Conservation (phyloP, 2,329 filamentous ascomycete species). For the Xylariaceae sp. region DNA sequence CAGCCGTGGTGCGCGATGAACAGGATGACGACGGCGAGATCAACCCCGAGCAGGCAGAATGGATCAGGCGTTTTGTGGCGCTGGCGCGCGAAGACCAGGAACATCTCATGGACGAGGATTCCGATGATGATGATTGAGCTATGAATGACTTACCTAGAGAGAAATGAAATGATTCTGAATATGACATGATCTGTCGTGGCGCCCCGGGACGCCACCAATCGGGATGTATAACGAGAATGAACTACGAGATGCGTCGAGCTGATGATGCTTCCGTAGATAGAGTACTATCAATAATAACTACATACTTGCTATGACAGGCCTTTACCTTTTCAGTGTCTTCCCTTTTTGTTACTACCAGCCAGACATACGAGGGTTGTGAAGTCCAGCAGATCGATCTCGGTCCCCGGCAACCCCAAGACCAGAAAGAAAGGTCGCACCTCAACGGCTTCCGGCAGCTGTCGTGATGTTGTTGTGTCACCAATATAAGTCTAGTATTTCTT, state of each 20-base stretch:
- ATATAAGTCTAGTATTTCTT: background rate
- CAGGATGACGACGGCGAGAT: slow-evolving; percentile 27
- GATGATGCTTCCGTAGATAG: background rate
- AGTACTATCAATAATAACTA: background rate
- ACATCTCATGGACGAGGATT: slow-evolving; percentile 41
- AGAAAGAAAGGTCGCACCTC: slow-evolving; percentile 21
- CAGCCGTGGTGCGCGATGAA: slow-evolving; percentile 20
- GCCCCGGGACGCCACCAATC: background rate
- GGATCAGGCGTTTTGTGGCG: slow-evolving; percentile 51
- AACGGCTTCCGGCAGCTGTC: slow-evolving; percentile 28
- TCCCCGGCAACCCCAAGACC: slow-evolving; percentile 19
- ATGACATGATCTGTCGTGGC: slow-evolving; percentile 1
- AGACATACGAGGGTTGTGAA: too few relatives aligned
- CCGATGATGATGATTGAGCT: slow-evolving; percentile 28
- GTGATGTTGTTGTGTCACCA: slow-evolving; percentile 17
- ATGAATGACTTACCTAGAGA: background rate
- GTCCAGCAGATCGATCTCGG: too few relatives aligned
- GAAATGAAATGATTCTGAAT: slow-evolving; percentile 5
- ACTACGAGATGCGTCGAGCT: background rate
- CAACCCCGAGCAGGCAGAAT: slow-evolving; percentile 45
- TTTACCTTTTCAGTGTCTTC: too few relatives aligned
- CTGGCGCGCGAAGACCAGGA: slow-evolving; percentile 50
- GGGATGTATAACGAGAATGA: background rate
- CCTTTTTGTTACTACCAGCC: background rate
- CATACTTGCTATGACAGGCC: too few relatives aligned